Evolutionary conservation across 176 grass and related monocot species (phyloP).

Genomic region (Bothriochloa decipiens): DNA sequence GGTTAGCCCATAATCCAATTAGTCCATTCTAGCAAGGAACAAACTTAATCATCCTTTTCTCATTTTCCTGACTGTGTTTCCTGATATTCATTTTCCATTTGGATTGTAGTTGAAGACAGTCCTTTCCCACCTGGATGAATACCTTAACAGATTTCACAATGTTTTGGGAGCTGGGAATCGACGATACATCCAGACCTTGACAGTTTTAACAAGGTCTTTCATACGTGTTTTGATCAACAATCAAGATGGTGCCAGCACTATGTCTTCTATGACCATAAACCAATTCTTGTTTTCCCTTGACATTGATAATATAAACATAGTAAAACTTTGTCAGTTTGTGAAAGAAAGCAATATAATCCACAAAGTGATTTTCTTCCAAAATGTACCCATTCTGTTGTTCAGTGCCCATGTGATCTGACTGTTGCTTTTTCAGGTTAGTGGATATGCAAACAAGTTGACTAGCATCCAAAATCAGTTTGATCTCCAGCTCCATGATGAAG

Average conservation of each 20-base stretch:
- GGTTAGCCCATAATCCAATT: no score
- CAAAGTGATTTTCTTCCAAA: slow-evolving; percentile 60
- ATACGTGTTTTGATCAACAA: slow-evolving; percentile 48
- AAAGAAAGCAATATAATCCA: slow-evolving; percentile 96
- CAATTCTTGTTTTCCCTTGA: slow-evolving; percentile 91
- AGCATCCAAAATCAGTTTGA: slow-evolving; percentile 40
- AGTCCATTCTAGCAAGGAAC: no score
- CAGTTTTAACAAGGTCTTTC: slow-evolving; percentile 71
- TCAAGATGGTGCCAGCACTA: slow-evolving; percentile 40
- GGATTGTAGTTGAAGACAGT: slow-evolving; percentile 74
- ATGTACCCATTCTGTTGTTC: neutral
- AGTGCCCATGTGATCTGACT: slow-evolving; percentile 5
- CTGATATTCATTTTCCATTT: slow-evolving; percentile 41
- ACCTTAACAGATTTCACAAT: slow-evolving; percentile 76
- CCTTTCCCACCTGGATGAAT: slow-evolving; percentile 66
- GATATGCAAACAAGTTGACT: slow-evolving; percentile 70
- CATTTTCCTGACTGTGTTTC: slow-evolving; percentile 18
- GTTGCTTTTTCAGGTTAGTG: slow-evolving; percentile 62
- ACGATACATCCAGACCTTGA: slow-evolving; percentile 88
- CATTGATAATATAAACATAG: slow-evolving; percentile 96
- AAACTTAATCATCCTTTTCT: neutral
- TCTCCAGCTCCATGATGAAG: slow-evolving; percentile 49
- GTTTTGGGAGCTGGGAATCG: slow-evolving; percentile 84
- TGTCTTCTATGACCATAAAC: slow-evolving; percentile 87
- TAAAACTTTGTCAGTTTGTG: slow-evolving; percentile 87